phyloP scores from a whole-genome alignment of 331 rosid genomes.

The Malus hybrid region DNA sequence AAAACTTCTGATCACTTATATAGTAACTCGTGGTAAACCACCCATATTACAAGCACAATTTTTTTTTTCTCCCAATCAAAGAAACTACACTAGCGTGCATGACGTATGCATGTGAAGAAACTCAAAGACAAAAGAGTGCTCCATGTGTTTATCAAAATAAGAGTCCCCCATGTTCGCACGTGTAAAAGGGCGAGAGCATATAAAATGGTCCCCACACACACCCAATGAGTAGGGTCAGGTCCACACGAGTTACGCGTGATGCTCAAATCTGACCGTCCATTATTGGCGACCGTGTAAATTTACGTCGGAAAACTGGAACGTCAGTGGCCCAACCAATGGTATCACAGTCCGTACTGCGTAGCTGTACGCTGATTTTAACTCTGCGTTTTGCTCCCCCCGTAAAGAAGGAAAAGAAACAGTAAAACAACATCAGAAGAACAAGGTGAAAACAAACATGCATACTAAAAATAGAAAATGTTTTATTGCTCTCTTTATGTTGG shows the following conservation, averaged over 20 bases:
- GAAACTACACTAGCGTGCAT: background rate
- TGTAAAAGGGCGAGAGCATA: background rate
- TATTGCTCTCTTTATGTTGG: no score
- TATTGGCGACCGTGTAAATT: background rate
- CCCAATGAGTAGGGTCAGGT: background rate
- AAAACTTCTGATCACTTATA: no score
- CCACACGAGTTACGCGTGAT: background rate
- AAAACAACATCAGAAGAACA: background rate
- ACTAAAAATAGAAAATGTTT: background rate
- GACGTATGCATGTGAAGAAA: conserved; percentile 1
- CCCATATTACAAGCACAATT: accelerated
- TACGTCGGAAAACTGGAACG: background rate
- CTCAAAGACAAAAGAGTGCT: background rate
- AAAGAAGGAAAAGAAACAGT: background rate
- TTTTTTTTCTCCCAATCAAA: background rate
- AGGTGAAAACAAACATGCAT: background rate
- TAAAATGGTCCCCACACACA: conserved; percentile 1
- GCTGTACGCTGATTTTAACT: background rate
- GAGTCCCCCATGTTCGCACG: conserved; percentile 4
- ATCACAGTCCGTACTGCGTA: background rate
- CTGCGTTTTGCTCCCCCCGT: background rate
- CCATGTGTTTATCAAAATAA: no score
- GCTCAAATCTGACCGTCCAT: conserved; percentile 5
- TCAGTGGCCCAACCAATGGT: background rate
- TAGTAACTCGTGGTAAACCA: no score